Evolutionary conservation across 768 basidiomycete species (phyloP).

Genomic region (Lentinus tigrinus): DNA sequence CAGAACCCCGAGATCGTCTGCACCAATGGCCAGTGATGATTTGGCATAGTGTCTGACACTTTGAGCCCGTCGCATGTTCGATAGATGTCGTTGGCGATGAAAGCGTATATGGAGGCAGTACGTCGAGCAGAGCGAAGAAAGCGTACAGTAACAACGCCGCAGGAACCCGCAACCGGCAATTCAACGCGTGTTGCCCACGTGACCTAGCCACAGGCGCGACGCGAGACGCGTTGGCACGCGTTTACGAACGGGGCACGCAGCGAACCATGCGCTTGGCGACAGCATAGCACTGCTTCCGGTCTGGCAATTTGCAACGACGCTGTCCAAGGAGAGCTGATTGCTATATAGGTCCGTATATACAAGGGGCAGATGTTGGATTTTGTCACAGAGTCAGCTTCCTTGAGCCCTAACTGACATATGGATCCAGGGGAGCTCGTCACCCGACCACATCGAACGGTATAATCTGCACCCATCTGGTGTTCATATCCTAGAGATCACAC

Average conservation of each 20-base stretch:
- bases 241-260: too few relatives aligned
- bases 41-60: conserved; percentile 56
- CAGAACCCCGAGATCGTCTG: conserved; percentile 61
- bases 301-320: background rate
- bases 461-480: conserved; percentile 7
- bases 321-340: background rate
- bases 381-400: background rate
- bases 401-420: background rate
- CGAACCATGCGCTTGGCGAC: background rate
- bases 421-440: background rate
- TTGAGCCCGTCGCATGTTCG: conserved; percentile 60
- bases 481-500: conserved; percentile 1
- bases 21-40: conserved; percentile 45
- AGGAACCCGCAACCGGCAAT: conserved; percentile 1
- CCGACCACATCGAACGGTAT: conserved; percentile 3
- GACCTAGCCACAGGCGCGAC: conserved; percentile 13
- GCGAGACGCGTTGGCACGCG: background rate
- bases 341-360: background rate
- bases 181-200: conserved; percentile 12
- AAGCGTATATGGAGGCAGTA: background rate
- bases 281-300: background rate
- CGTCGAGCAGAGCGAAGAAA: background rate
- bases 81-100: background rate
- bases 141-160: background rate
- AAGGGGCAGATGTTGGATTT: background rate